These are phyloP conservation scores for Aspergillus novofumigatus DNA, from an alignment of 2,329 filamentous ascomycete genomes.

Conservation along the genomic window DNA sequence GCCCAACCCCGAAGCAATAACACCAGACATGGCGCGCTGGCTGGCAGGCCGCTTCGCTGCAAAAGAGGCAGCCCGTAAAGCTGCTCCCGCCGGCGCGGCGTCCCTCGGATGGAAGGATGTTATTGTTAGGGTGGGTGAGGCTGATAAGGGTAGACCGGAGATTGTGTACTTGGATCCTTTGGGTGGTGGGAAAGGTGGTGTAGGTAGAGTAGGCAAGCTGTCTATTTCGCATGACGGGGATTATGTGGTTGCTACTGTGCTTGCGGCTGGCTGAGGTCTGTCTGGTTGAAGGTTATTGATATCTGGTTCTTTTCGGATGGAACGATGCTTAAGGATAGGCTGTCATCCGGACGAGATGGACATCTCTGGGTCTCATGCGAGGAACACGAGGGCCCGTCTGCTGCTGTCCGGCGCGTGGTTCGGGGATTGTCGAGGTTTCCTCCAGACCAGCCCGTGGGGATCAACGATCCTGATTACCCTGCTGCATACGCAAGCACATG, in stretches of 20 bases:
- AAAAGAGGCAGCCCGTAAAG: constrained; percentile 73
- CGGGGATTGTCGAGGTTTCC: neutral
- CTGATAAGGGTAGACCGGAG: constrained; percentile 29
- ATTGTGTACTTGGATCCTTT: constrained; percentile 30
- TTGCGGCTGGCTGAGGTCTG: constrained; percentile 30
- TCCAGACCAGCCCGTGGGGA: too few species aligned
- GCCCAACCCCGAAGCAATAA: constrained; percentile 6
- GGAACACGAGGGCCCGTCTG: neutral
- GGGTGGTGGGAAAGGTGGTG: neutral
- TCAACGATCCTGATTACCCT: neutral
- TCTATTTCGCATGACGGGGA: constrained; percentile 86
- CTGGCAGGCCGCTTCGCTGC: constrained; percentile 60
- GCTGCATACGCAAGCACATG: neutral
- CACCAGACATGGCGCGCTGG: constrained; percentile 38
- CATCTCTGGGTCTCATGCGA: neutral
- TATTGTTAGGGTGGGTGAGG: constrained; percentile 33
- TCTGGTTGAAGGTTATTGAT: neutral
- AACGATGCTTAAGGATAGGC: neutral
- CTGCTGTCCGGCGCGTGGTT: neutral
- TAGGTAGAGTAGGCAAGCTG: constrained; percentile 56
- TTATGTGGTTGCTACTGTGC: constrained; percentile 58
- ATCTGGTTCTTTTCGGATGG: neutral
- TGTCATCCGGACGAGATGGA: neutral
- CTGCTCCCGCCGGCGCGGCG: constrained; percentile 52
- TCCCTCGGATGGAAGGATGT: constrained; percentile 61